Evolutionary conservation across 768 basidiomycete species (phyloP), one percentile per base, ranked within the genome.

Genomic region (Serendipita indica): DNA sequence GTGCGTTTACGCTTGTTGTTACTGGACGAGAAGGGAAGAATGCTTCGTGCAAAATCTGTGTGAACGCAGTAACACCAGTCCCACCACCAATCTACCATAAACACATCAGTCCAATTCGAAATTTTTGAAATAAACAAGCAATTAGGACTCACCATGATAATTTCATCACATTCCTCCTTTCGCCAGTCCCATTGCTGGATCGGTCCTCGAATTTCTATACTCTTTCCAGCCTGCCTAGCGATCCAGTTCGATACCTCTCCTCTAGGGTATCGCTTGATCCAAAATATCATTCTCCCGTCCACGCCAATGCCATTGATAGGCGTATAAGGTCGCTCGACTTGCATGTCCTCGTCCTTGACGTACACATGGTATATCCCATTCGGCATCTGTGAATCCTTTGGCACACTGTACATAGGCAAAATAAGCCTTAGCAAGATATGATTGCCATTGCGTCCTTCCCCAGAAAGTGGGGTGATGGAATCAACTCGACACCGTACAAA

Each of bases 211-310:
- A 90, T 70, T 67, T 89, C 89, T 39, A 91, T 74, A 27, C 68
- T 69, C 33, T 89, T 83, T 10, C 86, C 87, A 3, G 74, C 69
- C 58, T 68, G 69, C 14, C 84, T 75, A 67, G 87, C 84, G 54
- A 91, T 68, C 89, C 89, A 91, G 41, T 84, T 75, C 16, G 83
- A 82, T 33, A 91, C 87, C 72, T 91, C 86, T 35, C 88, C 89
- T 49, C 74, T 76, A 0, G 79, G 75, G 60, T 90, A 89, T 60
- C 74, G 79, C 71, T 89, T 91, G 6, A 91, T 74, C 89, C 89
- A 91, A 57, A 91, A 79, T 34, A 72, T 72, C 74, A 91, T 82
- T 45, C 73, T 72, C 0, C 87, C 86, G 10, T 80, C 66, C 57
- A 75, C 71, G 20, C 25, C 41, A 22, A 89, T 71, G 20, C 88